phyloP scores from a whole-genome alignment of 1,139 yeast genomes.

The Kodamaea alishanica region DNA sequence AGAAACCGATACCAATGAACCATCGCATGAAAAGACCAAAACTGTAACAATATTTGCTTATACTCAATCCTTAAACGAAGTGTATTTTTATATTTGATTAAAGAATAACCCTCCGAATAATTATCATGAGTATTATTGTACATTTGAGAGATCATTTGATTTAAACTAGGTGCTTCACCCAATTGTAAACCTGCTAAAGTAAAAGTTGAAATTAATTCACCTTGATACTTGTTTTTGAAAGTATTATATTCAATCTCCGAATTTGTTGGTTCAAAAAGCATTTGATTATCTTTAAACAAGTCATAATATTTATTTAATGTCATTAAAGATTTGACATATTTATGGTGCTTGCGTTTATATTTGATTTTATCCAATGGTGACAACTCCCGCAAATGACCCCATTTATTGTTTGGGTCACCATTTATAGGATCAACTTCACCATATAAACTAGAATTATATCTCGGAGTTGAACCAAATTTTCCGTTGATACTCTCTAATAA shows the following conservation, averaged over 20 bases:
- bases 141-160: slow-evolving; percentile 30
- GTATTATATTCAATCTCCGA: slow-evolving; percentile 13
- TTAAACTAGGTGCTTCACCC: slow-evolving; percentile 40
- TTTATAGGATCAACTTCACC: too few relatives aligned
- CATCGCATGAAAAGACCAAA: slow-evolving; percentile 43
- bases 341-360: slow-evolving; percentile 14
- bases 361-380: slow-evolving; percentile 18
- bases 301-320: slow-evolving; percentile 20
- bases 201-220: slow-evolving; percentile 24
- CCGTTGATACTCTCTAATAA: slow-evolving; percentile 15
- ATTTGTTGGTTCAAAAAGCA: slow-evolving; percentile 38
- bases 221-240: slow-evolving; percentile 21
- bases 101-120: slow-evolving; percentile 15
- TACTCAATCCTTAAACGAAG: slow-evolving; percentile 41
- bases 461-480: slow-evolving; percentile 6
- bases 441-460: too few relatives aligned
- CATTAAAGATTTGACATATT: slow-evolving; percentile 13
- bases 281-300: slow-evolving; percentile 25
- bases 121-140: neutral
- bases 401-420: too few relatives aligned
- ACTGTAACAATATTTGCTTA: slow-evolving; percentile 39
- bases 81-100: slow-evolving; percentile 34
- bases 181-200: slow-evolving; percentile 32
- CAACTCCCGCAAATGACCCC: too few relatives aligned
- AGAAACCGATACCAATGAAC: slow-evolving; percentile 39